A percentile compares a stretch with the other conserved stretches of the same genome.
phyloP scores from a whole-genome alignment of 345 rosid genomes.

The sweet orange (Citrus sinensis) region DNA sequence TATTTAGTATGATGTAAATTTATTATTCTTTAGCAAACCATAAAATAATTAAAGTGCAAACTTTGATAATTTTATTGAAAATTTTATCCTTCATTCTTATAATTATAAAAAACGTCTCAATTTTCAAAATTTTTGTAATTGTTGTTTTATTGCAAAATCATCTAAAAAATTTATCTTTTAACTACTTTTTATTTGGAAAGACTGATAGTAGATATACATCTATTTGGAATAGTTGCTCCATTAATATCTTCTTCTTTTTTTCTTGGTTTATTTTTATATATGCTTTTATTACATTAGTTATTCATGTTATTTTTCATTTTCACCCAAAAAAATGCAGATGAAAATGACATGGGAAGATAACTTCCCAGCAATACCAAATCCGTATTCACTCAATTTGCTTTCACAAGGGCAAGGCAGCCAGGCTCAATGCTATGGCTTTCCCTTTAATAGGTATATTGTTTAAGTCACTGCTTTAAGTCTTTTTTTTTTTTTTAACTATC shows the following conservation, averaged over 20 bases:
- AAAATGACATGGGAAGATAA: background rate
- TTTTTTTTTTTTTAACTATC: background rate
- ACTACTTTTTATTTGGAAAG: background rate
- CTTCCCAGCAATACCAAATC: background rate
- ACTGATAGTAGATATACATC: too few relatives aligned
- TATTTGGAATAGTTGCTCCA: background rate
- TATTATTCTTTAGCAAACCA: too few relatives aligned
- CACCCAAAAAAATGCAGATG: background rate
- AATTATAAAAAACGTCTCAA: too few relatives aligned
- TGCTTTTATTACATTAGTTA: background rate
- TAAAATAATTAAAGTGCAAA: too few relatives aligned
- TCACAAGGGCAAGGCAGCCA: background rate
- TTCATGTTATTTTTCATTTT: background rate
- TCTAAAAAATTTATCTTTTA: too few relatives aligned
- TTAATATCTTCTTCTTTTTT: background rate
- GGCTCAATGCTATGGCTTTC: background rate
- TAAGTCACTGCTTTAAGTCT: too few relatives aligned
- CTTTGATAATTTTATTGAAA: too few relatives aligned
- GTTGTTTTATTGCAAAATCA: too few relatives aligned
- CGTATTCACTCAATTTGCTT: background rate
- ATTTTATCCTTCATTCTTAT: too few relatives aligned
- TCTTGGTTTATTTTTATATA: background rate
- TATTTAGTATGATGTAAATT: too few relatives aligned
- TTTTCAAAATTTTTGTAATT: too few relatives aligned
- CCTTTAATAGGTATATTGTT: conserved; percentile 1